These are phyloP conservation scores for Populus davidiana DNA, from an alignment of 345 rosid species.

Conservation along the genomic window DNA sequence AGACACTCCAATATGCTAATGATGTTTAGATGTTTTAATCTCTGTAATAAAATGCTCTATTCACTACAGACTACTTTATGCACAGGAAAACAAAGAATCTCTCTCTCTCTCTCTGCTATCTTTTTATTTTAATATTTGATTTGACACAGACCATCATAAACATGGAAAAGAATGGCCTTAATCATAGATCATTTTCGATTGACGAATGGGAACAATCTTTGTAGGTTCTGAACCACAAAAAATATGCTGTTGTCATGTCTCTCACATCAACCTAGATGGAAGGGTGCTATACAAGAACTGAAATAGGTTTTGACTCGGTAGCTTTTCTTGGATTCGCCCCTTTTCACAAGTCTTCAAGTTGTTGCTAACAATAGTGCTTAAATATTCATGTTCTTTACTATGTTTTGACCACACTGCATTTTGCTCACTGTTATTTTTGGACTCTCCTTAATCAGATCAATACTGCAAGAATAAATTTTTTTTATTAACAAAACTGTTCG, in stretches of 20 bases:
- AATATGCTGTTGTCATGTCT: not conserved
- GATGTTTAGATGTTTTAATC: not conserved
- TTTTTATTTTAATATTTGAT: not conserved
- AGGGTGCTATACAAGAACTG: not conserved
- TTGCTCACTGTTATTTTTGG: not conserved
- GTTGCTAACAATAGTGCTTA: not conserved
- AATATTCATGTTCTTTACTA: not conserved
- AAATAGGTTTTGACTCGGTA: not conserved
- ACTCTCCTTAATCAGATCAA: not conserved
- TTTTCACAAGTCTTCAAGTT: not conserved
- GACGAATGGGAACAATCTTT: not conserved
- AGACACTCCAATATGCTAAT: not conserved
- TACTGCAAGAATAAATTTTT: not conserved
- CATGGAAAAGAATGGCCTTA: slow-evolving; percentile 1
- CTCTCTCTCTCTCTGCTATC: not conserved
- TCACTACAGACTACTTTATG: not conserved
- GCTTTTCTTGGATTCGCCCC: not conserved
- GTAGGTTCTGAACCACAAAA: not conserved
- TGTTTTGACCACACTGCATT: not conserved
- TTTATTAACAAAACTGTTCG: too few species aligned
- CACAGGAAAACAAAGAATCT: not conserved
- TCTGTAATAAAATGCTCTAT: not conserved
- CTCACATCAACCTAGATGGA: not conserved
- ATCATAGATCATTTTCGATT: not conserved
- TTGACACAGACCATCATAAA: not conserved